Evolutionary conservation across 2,329 filamentous ascomycete species (phyloP).

Genomic region (Colletotrichum chlorophyti): DNA sequence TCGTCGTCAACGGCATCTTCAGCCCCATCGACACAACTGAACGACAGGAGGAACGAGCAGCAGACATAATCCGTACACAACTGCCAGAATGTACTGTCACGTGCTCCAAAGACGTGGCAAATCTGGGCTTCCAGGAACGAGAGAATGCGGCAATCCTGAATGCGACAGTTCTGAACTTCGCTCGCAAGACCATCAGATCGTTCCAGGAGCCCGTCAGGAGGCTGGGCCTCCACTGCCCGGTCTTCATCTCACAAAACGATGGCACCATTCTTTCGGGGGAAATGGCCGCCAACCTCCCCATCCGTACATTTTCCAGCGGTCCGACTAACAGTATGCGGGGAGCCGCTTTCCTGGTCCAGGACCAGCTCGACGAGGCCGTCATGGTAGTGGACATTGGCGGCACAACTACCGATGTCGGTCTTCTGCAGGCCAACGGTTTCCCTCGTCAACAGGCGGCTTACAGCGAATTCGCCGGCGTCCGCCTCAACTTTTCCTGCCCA

Average conservation of each 20-base stretch:
- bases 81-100: constrained; percentile 53
- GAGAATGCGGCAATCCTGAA: constrained; percentile 72
- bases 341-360: constrained; percentile 62
- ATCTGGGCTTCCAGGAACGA: constrained; percentile 62
- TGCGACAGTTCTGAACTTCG: constrained; percentile 65
- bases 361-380: constrained; percentile 43
- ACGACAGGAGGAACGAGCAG: constrained; percentile 55
- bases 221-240: constrained; percentile 57
- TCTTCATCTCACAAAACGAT: constrained; percentile 70
- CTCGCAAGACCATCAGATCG: constrained; percentile 60
- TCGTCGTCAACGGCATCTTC: constrained; percentile 58
- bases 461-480: constrained; percentile 66
- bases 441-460: constrained; percentile 68
- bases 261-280: constrained; percentile 63
- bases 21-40: constrained; percentile 57
- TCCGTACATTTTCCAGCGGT: constrained; percentile 67
- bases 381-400: constrained; percentile 73
- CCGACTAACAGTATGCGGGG: constrained; percentile 70
- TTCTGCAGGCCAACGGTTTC: constrained; percentile 66
- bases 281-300: constrained; percentile 61
- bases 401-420: constrained; percentile 69
- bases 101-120: constrained; percentile 58
- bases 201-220: constrained; percentile 59
- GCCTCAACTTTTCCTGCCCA: constrained; percentile 65
- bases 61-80: constrained; percentile 46